Percentiles rank a stretch among this genome's conserved stretches.
phyloP scores from a whole-genome alignment of 352 stramenopile genomes.

The Pythium rishiriense region DNA sequence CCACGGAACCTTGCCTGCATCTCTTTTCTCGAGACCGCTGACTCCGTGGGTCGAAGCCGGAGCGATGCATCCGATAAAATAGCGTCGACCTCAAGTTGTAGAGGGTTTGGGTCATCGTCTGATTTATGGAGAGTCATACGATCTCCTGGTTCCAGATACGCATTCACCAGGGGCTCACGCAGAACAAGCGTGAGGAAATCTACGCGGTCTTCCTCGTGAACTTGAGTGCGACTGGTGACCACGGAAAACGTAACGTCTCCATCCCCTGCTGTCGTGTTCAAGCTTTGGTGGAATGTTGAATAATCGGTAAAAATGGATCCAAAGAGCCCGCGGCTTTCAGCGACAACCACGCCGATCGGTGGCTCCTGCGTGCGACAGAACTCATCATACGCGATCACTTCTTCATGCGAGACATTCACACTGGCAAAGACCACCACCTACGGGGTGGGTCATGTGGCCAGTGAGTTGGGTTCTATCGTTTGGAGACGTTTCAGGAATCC shows the following conservation, averaged over 20 bases:
- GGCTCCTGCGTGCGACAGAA: slow-evolving; percentile 44
- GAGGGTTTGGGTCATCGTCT: neutral
- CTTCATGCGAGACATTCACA: slow-evolving; percentile 34
- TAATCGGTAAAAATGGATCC: slow-evolving; percentile 46
- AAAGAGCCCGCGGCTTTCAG: slow-evolving; percentile 40
- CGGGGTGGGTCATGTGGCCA: neutral
- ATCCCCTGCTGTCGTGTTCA: slow-evolving; percentile 8
- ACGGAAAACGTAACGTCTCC: slow-evolving; percentile 28
- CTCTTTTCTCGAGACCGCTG: neutral
- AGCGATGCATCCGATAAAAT: slow-evolving; percentile 4
- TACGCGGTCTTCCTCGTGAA: slow-evolving; percentile 1
- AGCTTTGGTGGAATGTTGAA: slow-evolving; percentile 12
- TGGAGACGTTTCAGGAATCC: neutral
- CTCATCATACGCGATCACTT: slow-evolving; percentile 49
- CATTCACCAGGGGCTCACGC: slow-evolving; percentile 25
- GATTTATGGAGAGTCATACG: slow-evolving; percentile 7
- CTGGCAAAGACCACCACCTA: slow-evolving; percentile 50
- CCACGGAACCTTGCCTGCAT: neutral
- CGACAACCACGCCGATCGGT: slow-evolving; percentile 40
- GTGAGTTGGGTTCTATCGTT: neutral
- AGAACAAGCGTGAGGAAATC: slow-evolving; percentile 17
- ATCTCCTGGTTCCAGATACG: slow-evolving; percentile 19
- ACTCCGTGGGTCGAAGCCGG: slow-evolving; percentile 1
- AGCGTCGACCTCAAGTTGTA: neutral
- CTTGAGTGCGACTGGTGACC: slow-evolving; percentile 16